Percentiles rank a stretch among this genome's conserved stretches.
These are phyloP conservation scores for Arthrobotrys conoides DNA, from an alignment of 2,329 filamentous ascomycete genomes.

Conservation along the genomic window DNA sequence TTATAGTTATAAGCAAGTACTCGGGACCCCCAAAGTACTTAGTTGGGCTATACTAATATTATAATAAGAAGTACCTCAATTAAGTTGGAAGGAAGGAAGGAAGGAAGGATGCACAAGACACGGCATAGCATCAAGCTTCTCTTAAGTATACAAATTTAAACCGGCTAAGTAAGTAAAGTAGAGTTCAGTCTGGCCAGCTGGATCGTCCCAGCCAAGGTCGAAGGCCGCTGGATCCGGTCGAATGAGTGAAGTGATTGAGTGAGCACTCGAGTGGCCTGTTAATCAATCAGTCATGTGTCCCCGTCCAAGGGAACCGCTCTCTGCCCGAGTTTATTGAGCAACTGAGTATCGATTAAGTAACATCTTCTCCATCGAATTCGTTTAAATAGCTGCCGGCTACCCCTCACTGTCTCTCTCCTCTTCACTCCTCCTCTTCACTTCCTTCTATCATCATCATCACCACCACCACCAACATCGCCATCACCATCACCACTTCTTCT, in stretches of 20 bases:
- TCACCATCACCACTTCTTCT: background rate
- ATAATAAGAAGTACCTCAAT: background rate
- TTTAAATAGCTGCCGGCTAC: slow-evolving; percentile 60
- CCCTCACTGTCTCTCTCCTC: slow-evolving; percentile 32
- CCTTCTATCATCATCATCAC: slow-evolving; percentile 5
- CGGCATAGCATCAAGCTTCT: background rate
- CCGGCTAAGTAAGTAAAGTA: background rate
- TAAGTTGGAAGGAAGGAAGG: background rate
- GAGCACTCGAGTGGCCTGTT: slow-evolving; percentile 26
- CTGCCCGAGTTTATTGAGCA: slow-evolving; percentile 39
- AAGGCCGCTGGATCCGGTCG: slow-evolving; percentile 40
- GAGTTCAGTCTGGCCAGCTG: slow-evolving; percentile 10
- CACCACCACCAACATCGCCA: background rate
- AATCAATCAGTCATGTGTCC: slow-evolving; percentile 36
- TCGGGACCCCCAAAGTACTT: too few relatives aligned
- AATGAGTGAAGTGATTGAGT: too few relatives aligned
- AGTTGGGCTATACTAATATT: too few relatives aligned
- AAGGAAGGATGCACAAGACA: background rate
- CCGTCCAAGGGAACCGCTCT: slow-evolving; percentile 20
- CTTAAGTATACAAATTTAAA: background rate
- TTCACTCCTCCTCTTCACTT: slow-evolving; percentile 1
- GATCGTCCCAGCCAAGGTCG: slow-evolving; percentile 30
- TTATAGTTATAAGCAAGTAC: too few relatives aligned
- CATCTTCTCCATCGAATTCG: background rate
- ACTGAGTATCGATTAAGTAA: background rate